Conservation (phyloP, 1,284 basidiomycete species). For the Takashimella tepidaria region DNA sequence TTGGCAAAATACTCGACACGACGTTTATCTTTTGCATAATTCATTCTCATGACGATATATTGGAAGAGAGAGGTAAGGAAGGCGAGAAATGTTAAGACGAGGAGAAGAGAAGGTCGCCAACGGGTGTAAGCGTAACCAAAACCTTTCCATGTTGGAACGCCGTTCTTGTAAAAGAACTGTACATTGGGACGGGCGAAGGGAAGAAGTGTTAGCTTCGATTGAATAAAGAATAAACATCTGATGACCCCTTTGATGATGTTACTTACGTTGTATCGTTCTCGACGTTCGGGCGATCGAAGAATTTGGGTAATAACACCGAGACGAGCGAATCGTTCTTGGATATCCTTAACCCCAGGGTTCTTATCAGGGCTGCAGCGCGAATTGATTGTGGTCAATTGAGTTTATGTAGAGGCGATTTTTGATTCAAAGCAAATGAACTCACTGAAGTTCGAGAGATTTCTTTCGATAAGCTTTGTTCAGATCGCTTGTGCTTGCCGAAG, state of each 20-base stretch:
- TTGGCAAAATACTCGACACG: conserved; percentile 63
- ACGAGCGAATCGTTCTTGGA: conserved; percentile 79
- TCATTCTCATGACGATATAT: conserved; percentile 69
- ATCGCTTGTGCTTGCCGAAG: conserved; percentile 63
- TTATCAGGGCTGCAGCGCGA: conserved; percentile 72
- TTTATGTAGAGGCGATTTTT: too few species aligned
- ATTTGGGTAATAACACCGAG: conserved; percentile 81
- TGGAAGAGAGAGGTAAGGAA: conserved; percentile 71
- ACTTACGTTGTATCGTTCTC: conserved; percentile 62
- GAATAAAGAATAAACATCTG: not conserved
- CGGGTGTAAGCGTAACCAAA: conserved; percentile 81
- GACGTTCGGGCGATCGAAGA: conserved; percentile 65
- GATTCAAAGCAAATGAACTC: conserved; percentile 40
- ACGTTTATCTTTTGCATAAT: conserved; percentile 64
- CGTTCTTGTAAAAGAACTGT: conserved; percentile 49
- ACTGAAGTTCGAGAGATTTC: conserved; percentile 83
- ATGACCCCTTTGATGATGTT: not conserved
- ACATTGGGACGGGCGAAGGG: conserved; percentile 22
- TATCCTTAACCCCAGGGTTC: conserved; percentile 72
- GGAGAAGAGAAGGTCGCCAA: conserved; percentile 79
- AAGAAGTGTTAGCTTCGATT: not conserved
- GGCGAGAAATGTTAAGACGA: conserved; percentile 68
- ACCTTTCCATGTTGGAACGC: conserved; percentile 47
- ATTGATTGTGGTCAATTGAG: not conserved
- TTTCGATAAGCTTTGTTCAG: conserved; percentile 84